Evolutionary conservation across 202 grass and related monocot genomes (phyloP), one percentile per base, ranked within the genome.

Genomic region (Schoenoplectus tabernaemontani): DNA sequence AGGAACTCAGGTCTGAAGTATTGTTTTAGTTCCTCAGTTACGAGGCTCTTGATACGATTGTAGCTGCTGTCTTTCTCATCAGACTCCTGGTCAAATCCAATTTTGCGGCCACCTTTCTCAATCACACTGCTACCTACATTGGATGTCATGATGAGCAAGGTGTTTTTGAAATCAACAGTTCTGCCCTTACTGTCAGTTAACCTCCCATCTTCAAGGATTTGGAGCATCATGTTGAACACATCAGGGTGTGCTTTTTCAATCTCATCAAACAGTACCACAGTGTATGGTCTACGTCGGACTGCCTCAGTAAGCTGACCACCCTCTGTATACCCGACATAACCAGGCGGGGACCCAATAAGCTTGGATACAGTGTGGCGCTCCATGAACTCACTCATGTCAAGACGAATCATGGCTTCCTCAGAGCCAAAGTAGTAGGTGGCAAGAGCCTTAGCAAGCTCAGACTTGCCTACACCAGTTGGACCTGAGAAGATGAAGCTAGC

Each of bases 181-280:
- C 89, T 82, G 7, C 92, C 92, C 65, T 96, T 96, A 75, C 89
- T 92, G 82, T 96, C 89, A 50, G 92, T 96, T 67, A 92, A 79
- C 36, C 92, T 92, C 12, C 90, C 93, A 75, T 96, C 93, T 82
- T 96, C 90, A 75, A 92, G 83, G 59, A 96, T 96, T 81, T 96
- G 93, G 86, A 96, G 93, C 93, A 96, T 96, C 93, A 96, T 96
- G 59, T 92, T 96, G 82, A 96, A 96, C 42, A 96, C 89, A 90
- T 96, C 92, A 26, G 92, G 92, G 83, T 96, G 92, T 23, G 92
- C 92, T 64, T 96, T 96, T 48, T 96, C 92, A 17, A 96, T 96
- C 79, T 96, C 92, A 86, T 96, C 92, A 33, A 96, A 96, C 26
- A 96, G 87, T 32, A 96, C 89, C 37, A 96, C 92, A 0, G 92